These are phyloP conservation scores for Candida insectorum DNA, from an alignment of 805 yeast species.

Conservation along the genomic window DNA sequence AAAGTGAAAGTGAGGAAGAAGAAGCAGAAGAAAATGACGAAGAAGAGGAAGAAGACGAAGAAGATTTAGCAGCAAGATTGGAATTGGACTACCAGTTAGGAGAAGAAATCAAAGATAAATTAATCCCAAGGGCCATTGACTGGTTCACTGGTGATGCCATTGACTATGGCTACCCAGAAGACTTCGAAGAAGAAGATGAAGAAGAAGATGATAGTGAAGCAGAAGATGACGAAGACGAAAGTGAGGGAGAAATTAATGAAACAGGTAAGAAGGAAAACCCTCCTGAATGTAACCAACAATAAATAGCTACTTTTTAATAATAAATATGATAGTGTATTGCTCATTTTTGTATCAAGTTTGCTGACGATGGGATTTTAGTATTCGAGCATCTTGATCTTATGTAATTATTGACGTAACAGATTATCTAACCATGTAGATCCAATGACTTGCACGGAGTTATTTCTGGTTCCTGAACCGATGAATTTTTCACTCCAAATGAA, in stretches of 20 bases:
- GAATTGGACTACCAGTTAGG: slow-evolving; percentile 94
- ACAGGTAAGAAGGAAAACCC: slow-evolving; percentile 57
- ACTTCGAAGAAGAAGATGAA: slow-evolving; percentile 56
- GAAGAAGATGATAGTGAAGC: slow-evolving; percentile 62
- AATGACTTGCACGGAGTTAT: no score
- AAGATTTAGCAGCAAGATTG: slow-evolving; percentile 76
- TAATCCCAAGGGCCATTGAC: slow-evolving; percentile 94
- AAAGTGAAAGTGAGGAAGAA: slow-evolving; percentile 35
- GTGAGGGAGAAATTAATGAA: slow-evolving; percentile 56
- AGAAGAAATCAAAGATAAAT: slow-evolving; percentile 92
- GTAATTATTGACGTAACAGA: no score
- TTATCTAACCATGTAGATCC: no score
- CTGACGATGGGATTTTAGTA: no score
- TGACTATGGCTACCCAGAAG: slow-evolving; percentile 61
- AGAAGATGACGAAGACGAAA: slow-evolving; percentile 49
- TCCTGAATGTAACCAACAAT: slow-evolving; percentile 76
- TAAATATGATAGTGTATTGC: background rate
- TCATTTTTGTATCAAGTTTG: no score
- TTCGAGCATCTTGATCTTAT: no score
- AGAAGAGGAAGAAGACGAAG: slow-evolving; percentile 62
- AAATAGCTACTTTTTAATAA: slow-evolving; percentile 5
- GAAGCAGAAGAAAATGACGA: slow-evolving; percentile 52
- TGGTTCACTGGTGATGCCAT: slow-evolving; percentile 99
- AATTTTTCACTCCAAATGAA: no score
- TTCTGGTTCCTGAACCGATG: no score